A percentile compares a stretch with the other conserved stretches of the same genome.
These are phyloP conservation scores for Fusarium albosuccineum DNA, from an alignment of 2,329 filamentous ascomycete species.

Conservation along the genomic window DNA sequence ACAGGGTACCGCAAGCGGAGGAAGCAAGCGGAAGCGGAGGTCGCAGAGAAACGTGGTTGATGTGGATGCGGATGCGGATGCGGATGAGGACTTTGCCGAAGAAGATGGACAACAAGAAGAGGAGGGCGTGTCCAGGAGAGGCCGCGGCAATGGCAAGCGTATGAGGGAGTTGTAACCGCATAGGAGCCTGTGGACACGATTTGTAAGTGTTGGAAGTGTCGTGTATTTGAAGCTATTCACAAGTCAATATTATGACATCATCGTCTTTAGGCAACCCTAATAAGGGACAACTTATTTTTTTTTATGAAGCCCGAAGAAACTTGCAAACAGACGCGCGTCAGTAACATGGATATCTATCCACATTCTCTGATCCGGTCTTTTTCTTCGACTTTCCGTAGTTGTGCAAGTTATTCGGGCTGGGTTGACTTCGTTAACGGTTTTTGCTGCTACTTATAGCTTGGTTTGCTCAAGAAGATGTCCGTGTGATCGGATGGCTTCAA, in stretches of 20 bases:
- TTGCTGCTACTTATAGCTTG: no score
- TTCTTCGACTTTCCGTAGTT: no score
- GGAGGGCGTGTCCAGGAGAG: constrained; percentile 8
- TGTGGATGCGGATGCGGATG: constrained; percentile 25
- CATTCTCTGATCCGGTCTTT: no score
- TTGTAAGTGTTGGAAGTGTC: not conserved
- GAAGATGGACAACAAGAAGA: constrained; percentile 30
- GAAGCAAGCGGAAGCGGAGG: constrained; percentile 44
- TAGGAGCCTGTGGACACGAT: not conserved
- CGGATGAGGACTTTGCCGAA: constrained; percentile 33
- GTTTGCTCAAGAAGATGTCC: no score
- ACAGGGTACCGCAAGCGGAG: constrained; percentile 10
- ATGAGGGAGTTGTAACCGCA: constrained; percentile 33
- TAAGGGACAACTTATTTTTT: no score
- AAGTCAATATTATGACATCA: constrained; percentile 8
- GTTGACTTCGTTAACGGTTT: no score
- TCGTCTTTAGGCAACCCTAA: not conserved
- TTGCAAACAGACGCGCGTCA: not conserved
- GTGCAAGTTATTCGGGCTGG: no score
- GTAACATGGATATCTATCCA: no score
- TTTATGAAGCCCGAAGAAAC: not conserved
- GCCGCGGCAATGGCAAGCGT: constrained; percentile 36
- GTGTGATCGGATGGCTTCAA: no score
- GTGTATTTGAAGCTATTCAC: constrained; percentile 14
- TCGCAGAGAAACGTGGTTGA: constrained; percentile 29